Evolutionary conservation across 2,329 filamentous ascomycete species (phyloP), one percentile per base, ranked within the genome.

Genomic region (Sporothrix globosa): DNA sequence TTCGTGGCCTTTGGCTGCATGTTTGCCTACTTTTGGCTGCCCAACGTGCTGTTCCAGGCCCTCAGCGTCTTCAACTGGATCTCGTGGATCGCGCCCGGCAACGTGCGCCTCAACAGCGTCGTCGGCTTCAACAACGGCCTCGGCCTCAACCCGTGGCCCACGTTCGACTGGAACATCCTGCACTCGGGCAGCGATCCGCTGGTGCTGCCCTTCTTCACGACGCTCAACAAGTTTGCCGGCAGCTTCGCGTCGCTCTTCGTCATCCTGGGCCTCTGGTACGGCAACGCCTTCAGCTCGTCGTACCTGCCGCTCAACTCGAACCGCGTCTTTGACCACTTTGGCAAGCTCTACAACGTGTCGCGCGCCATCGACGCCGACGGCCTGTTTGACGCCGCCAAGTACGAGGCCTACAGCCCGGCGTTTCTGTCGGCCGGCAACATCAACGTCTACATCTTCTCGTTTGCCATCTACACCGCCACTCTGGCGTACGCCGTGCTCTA

Each of bases 371-470:
- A 61, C 34, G 34, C 19, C 3, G 34, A 61, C 27, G 56, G 56
- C n/a, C 56, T 61, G 1, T 61, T 44, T 44, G 58, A 63, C 21
- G 21, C 39, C 39, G 39, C 39, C 58, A 82, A 82, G 68, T 87
- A 87, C 74, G 78, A 80, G 50, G 75, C 77, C 0, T 87, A 87
- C 76, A 86, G 84, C 3, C 83, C 84, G 0, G 83, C 84, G 0
- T 87, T 83, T 73, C 76, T 87, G 34, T 78, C 82, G 0, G 83
- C 85, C 14, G 83, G 81, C 19, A 84, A 84, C 69, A 76, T 85
- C n/a, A 78, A 80, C 41, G 79, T 84, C n/a, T 87, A 87, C 78
- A 79, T 84, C 73, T 85, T 83, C 76, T 87, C 86, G 78, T 87
- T 87, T 70, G 84, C 81, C 67, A 82, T 86, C 41, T 87, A 87